Base-by-base conservation (phyloP, 2,329 filamentous ascomycete species). In the Xylaria polymorpha region DNA sequence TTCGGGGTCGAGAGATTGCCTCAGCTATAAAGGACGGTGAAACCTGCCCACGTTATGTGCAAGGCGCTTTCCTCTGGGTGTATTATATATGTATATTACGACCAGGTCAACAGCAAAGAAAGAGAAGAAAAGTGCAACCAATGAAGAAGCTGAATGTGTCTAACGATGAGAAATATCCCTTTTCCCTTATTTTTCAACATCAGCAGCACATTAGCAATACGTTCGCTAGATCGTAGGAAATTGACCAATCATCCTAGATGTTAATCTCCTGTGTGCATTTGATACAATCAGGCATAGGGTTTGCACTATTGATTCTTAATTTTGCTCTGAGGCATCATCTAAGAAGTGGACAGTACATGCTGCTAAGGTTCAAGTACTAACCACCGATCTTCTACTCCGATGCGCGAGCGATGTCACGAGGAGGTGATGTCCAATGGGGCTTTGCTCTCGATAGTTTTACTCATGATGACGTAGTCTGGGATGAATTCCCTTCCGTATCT, bases 391-490 rank as follows among this genome's bases (percentile, higher is more conserved):
- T 32, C 32, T n/a, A 2, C 6, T 56, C 15, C 10, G 5, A 9
- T 15, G 15, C 32, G 14, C 9, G 14, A 46, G 7, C 22, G 37
- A 29, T 32, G 4, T 63, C 18, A 63, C 60, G 18, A 59, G 10
- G 48, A 14, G 50, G 29, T 4, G 22, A 18, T 32, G 22, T 29
- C 37, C 18, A 12, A 46, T 10, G 43, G 25, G 12, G 51, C n/a
- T 8, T 56, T 73, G 43, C 64, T 70, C 48, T 39, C 60, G n/a
- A 84, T 79, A 48, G 70, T 66, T 72, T 85, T 86, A 77, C 87
- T 90, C 77, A 91, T 76, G 68, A 91, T 90, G 41, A 86, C 79
- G 80, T 90, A 91, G 70, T 90, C 87, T 0, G 86, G 84, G 63
- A 81, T 80, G 50, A 87, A 82, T 18, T 83, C 81, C 74, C 84